These are phyloP conservation scores for Phialophora chinensis DNA, from an alignment of 2,329 filamentous ascomycete species.

Conservation along the genomic window DNA sequence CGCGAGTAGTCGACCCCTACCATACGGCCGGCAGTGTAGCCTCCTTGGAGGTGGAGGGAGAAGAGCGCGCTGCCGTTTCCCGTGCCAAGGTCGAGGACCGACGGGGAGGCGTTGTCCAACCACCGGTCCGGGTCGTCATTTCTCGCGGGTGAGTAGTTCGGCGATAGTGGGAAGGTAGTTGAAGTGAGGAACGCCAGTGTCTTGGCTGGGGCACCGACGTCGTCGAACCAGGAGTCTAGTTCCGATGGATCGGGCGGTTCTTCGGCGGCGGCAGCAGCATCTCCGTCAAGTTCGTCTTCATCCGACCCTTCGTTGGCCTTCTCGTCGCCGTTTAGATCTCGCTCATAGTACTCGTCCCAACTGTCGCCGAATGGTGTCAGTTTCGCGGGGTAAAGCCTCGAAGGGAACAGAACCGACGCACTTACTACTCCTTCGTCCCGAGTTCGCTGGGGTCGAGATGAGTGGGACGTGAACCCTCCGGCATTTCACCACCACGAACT, in stretches of 20 bases:
- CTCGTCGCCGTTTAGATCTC: slow-evolving; percentile 44
- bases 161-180: slow-evolving; percentile 53
- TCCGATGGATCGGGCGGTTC: slow-evolving; percentile 74
- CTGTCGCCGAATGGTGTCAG: slow-evolving; percentile 50
- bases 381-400: not conserved
- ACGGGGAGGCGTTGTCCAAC: slow-evolving; percentile 36
- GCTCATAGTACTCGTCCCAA: slow-evolving; percentile 65
- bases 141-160: slow-evolving; percentile 39
- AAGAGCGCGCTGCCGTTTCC: slow-evolving; percentile 94
- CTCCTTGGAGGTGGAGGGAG: slow-evolving; percentile 68
- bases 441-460: slow-evolving; percentile 79
- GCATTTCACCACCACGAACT: not conserved
- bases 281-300: slow-evolving; percentile 68
- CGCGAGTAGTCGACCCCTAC: slow-evolving; percentile 88
- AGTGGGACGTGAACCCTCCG: slow-evolving; percentile 52
- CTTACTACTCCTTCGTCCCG: slow-evolving; percentile 89
- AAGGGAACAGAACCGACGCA: slow-evolving; percentile 36
- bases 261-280: slow-evolving; percentile 74
- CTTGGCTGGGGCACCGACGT: slow-evolving; percentile 84
- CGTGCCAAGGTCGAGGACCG: slow-evolving; percentile 79
- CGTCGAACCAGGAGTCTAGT: slow-evolving; percentile 89
- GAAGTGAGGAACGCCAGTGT: slow-evolving; percentile 71
- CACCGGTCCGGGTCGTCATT: slow-evolving; percentile 15
- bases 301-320: slow-evolving; percentile 63
- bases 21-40: slow-evolving; percentile 69